Evolutionary conservation across 1,284 basidiomycete genomes (phyloP).

Genomic region (Trichosporon sp.): DNA sequence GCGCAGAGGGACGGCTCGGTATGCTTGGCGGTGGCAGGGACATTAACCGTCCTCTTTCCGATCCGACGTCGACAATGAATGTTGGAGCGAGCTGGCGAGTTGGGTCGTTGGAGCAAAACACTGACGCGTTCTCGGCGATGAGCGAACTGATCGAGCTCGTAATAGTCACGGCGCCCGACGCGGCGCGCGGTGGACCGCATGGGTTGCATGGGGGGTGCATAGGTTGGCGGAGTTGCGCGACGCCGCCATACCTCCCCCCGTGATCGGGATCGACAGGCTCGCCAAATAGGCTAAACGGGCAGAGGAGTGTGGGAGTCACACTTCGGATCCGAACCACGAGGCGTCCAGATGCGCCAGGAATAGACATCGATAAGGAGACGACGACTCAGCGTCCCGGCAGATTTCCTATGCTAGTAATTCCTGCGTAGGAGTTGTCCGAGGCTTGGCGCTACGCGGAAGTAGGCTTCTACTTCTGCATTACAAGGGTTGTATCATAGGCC

Average conservation of each 20-base stretch:
- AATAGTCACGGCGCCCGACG: neutral
- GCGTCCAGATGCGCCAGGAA: neutral
- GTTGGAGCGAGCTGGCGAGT: neutral
- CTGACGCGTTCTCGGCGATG: neutral
- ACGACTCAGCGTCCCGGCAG: neutral
- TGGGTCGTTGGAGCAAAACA: neutral
- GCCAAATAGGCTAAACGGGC: neutral
- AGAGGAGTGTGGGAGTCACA: neutral
- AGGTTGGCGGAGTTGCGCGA: neutral
- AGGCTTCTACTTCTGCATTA: too few relatives aligned
- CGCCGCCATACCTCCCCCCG: neutral
- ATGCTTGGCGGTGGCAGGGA: neutral
- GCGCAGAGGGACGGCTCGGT: neutral
- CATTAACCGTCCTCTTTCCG: neutral
- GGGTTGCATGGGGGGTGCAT: neutral
- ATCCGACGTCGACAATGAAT: neutral
- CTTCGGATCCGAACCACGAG: conserved; percentile 4
- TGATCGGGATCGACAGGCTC: neutral
- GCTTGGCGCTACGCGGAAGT: neutral
- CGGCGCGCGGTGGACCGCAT: too few relatives aligned
- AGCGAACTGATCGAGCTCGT: too few relatives aligned
- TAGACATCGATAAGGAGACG: conserved; percentile 3
- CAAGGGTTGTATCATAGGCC: too few relatives aligned
- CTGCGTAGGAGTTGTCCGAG: neutral
- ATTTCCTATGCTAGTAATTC: neutral